phyloP scores from a whole-genome alignment of 2,329 filamentous ascomycete species.

The Lecanosticta acicola region DNA sequence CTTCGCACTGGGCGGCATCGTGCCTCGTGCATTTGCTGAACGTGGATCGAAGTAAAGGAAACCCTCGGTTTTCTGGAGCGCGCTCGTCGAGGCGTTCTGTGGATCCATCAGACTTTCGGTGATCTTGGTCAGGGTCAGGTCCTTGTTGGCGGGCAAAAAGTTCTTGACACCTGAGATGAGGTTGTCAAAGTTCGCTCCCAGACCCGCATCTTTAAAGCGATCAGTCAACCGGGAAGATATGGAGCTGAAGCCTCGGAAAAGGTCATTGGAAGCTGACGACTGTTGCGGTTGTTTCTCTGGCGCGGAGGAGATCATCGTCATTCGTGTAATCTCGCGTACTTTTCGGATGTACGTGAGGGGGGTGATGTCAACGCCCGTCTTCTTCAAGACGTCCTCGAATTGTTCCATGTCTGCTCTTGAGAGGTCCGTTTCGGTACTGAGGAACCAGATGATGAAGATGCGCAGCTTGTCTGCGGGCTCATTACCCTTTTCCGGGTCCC shows the following conservation, averaged over 20 bases:
- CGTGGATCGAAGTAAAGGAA: conserved; percentile 97
- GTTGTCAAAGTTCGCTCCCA: conserved; percentile 82
- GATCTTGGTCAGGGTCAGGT: conserved; percentile 95
- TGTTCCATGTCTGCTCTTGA: conserved; percentile 74
- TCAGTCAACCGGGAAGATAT: conserved; percentile 90
- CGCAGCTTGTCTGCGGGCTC: conserved; percentile 84
- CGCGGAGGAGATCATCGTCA: conserved; percentile 94
- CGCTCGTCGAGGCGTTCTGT: conserved; percentile 77
- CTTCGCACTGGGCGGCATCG: conserved; percentile 72
- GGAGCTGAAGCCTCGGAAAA: conserved; percentile 89
- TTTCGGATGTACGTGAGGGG: conserved; percentile 81
- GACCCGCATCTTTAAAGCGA: conserved; percentile 85
- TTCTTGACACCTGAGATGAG: conserved; percentile 96
- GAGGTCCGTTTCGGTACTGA: conserved; percentile 88
- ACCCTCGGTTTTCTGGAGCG: conserved; percentile 91
- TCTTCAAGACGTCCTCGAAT: conserved; percentile 77
- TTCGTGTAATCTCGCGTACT: conserved; percentile 89
- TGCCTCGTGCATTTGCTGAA: conserved; percentile 86
- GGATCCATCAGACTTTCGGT: conserved; percentile 98
- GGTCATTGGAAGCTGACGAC: conserved; percentile 59
- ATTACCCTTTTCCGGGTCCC: conserved; percentile 72
- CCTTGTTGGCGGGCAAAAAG: conserved; percentile 91
- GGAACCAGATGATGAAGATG: conserved; percentile 92
- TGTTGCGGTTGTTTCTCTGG: conserved; percentile 57
- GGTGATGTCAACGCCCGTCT: conserved; percentile 68